These are phyloP conservation scores for Ramularia endophylla DNA, from an alignment of 2,329 filamentous ascomycete species.

Conservation along the genomic window DNA sequence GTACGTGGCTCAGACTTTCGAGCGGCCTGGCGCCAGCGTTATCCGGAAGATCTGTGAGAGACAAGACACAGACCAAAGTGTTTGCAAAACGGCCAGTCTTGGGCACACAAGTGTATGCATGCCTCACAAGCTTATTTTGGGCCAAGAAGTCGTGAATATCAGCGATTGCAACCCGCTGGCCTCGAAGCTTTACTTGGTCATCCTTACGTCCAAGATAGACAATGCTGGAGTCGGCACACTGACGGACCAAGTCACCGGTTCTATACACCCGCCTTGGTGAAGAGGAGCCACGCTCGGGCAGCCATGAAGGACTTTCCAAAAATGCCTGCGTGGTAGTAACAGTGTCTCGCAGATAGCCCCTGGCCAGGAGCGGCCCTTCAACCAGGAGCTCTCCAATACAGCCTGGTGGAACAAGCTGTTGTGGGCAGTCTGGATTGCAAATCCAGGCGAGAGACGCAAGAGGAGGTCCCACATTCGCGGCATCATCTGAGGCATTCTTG, in stretches of 20 bases:
- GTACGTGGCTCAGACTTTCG: neutral
- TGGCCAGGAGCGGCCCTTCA: conserved; percentile 40
- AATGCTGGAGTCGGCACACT: conserved; percentile 7
- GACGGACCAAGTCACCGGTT: conserved; percentile 13
- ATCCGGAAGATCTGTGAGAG: neutral
- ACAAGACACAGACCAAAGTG: neutral
- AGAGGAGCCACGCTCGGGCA: neutral
- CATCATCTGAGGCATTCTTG: conserved; percentile 11
- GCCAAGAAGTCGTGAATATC: conserved; percentile 13
- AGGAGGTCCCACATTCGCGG: conserved; percentile 17
- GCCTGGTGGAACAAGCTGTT: conserved; percentile 35
- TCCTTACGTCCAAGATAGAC: conserved; percentile 6
- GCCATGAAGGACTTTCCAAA: conserved; percentile 25
- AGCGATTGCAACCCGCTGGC: conserved; percentile 9
- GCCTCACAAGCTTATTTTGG: neutral
- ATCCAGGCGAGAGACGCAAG: conserved; percentile 3
- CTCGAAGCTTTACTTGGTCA: neutral
- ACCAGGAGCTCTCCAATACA: conserved; percentile 43
- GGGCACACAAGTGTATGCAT: no score
- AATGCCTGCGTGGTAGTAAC: conserved; percentile 28
- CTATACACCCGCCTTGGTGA: conserved; percentile 4
- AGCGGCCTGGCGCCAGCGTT: neutral
- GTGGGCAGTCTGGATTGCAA: conserved; percentile 16
- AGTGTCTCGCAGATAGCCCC: conserved; percentile 36
- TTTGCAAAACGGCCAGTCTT: neutral